These are phyloP conservation scores for Chlorella sp. DNA, from an alignment of 139 green algal species.

Conservation along the genomic window DNA sequence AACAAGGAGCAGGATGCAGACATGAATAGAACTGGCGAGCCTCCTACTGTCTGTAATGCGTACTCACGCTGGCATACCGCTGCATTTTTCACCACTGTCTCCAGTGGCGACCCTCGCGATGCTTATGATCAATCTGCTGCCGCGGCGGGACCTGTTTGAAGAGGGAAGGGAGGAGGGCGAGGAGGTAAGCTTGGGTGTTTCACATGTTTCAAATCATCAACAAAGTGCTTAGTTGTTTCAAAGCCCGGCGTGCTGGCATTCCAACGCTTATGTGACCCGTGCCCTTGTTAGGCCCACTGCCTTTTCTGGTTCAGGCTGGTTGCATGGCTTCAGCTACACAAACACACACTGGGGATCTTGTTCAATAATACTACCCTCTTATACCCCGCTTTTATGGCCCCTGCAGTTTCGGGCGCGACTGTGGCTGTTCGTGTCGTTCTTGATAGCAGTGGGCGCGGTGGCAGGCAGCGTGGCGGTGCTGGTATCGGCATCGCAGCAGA, in stretches of 20 bases:
- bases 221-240: neutral
- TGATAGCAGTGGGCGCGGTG: slow-evolving; percentile 46
- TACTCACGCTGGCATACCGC: neutral
- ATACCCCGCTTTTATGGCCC: neutral
- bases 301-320: neutral
- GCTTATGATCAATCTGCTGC: slow-evolving; percentile 60
- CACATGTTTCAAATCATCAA: neutral
- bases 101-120: slow-evolving; percentile 51
- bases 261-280: neutral
- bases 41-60: neutral
- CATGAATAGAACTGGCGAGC: neutral
- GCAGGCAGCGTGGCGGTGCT: slow-evolving; percentile 56
- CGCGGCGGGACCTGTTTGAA: slow-evolving; percentile 39
- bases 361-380: neutral
- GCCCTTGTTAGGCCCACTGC: no score
- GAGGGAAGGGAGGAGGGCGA: slow-evolving; percentile 31
- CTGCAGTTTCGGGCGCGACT: slow-evolving; percentile 45
- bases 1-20: neutral
- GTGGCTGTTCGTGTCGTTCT: slow-evolving; percentile 57
- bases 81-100: neutral
- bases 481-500: slow-evolving; percentile 27
- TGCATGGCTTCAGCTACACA: no score
- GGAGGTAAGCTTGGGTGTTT: slow-evolving; percentile 7
- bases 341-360: no score
- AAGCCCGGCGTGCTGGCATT: neutral